Evolutionary conservation across 2,329 filamentous ascomycete species (phyloP).

Genomic region (Aaosphaeria arxii): DNA sequence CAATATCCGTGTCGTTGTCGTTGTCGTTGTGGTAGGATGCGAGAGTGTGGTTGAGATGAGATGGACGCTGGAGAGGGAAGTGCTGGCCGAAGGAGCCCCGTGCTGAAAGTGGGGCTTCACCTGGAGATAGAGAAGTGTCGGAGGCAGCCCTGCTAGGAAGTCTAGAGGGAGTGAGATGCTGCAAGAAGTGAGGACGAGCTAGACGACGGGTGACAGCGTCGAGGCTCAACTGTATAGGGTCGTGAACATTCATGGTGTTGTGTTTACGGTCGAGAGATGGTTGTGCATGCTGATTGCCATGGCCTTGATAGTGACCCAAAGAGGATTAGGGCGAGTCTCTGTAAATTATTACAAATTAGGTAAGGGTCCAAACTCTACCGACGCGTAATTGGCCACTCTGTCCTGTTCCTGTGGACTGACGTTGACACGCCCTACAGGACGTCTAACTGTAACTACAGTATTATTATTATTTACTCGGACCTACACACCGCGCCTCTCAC

Average conservation of each 20-base stretch:
- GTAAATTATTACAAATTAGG: too few species aligned
- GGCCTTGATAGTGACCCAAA: conserved; percentile 7
- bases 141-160: conserved; percentile 38
- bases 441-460: too few species aligned
- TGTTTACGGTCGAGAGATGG: neutral
- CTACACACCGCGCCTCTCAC: too few species aligned
- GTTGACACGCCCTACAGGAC: too few species aligned
- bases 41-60: conserved; percentile 29
- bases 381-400: too few species aligned
- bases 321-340: too few species aligned
- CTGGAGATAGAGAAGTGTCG: conserved; percentile 28
- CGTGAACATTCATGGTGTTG: conserved; percentile 8
- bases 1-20: too few species aligned
- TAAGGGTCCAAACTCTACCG: too few species aligned
- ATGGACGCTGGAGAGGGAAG: conserved; percentile 17
- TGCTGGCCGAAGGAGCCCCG: conserved; percentile 20
- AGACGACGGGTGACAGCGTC: conserved; percentile 32
- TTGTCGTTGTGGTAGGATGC: conserved; percentile 10
- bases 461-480: too few species aligned
- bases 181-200: conserved; percentile 31
- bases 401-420: too few species aligned
- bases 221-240: conserved; percentile 30
- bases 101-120: conserved; percentile 30
- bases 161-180: conserved; percentile 32
- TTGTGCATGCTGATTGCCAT: neutral